These are phyloP conservation scores for Tylopilus felleus DNA, from an alignment of 768 basidiomycete species.

Conservation along the genomic window DNA sequence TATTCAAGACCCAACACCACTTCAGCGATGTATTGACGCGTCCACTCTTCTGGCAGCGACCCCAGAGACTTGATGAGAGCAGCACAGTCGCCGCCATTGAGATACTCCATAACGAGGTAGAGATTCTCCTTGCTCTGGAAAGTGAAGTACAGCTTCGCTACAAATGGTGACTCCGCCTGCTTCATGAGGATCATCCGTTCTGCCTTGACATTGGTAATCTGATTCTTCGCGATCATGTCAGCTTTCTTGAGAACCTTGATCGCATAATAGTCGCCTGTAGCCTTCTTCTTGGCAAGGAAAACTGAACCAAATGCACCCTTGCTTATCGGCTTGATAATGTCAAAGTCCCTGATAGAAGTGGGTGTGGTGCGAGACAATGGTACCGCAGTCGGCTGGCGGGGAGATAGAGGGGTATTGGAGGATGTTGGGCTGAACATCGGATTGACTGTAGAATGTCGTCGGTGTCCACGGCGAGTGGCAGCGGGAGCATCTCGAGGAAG, in stretches of 20 bases:
- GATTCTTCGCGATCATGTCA: conserved; percentile 99
- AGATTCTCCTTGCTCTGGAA: conserved; percentile 99
- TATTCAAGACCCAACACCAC: conserved; percentile 94
- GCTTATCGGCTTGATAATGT: conserved; percentile 98
- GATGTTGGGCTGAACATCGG: conserved; percentile 56
- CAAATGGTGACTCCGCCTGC: conserved; percentile 97
- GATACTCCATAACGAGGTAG: conserved; percentile 99
- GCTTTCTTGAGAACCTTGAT: conserved; percentile 99
- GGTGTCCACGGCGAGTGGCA: conserved; percentile 52
- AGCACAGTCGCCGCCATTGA: conserved; percentile 97
- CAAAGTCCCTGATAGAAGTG: conserved; percentile 97
- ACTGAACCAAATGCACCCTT: conserved; percentile 99
- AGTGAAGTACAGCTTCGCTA: conserved; percentile 96
- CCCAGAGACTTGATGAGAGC: conserved; percentile 96
- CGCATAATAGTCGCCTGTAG: conserved; percentile 97
- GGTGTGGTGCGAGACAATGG: conserved; percentile 77
- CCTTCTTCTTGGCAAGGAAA: conserved; percentile 97
- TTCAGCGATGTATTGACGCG: conserved; percentile 93
- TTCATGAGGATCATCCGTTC: conserved; percentile 99
- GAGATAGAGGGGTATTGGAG: conserved; percentile 66
- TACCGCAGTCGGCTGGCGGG: conserved; percentile 75
- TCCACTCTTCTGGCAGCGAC: conserved; percentile 93
- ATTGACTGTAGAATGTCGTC: conserved; percentile 72
- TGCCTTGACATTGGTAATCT: conserved; percentile 99
- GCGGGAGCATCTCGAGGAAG: conserved; percentile 50